Base-by-base conservation (phyloP, 768 basidiomycete genomes). In the Clavulina sp. region DNA sequence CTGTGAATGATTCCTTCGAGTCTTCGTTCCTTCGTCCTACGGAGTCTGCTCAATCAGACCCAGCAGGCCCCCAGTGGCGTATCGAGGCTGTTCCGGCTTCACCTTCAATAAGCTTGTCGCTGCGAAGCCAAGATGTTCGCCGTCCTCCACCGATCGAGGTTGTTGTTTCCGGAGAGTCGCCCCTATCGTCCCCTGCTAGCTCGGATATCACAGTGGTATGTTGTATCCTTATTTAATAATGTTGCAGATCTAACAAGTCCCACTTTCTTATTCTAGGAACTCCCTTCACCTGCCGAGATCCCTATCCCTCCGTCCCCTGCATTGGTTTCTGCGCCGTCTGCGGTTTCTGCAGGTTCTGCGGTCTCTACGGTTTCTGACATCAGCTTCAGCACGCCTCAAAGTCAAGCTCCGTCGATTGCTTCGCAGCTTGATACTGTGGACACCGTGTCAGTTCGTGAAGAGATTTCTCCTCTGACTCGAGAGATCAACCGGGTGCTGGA, bases 1-100 rank as follows among this genome's bases (percentile, higher is more conserved):
- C 70, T 3, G 61, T 58, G 5, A 84, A 86, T 56, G 65, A 59
- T 0, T 84, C 82, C 0, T 80, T 77, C 52, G 84, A 86, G 52
- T 83, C 83, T 0, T 84, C 84, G 0, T 70, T 81, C 61, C 66
- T 85, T 60, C 68, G 80, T 28, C 81, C 84, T 5, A 52, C 49
- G 32, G 40, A 57, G 16, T 38, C 61, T 13, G 59, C 63, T 7
- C 51, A 56, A 19, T 54, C 60, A 26, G 56, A 56, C 19, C 58
- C 59, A 28, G 13, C 16, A 13, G 38, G 63, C 63, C 7, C 57
- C 61, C 16, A 73, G 3, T 52, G 65, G 59, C 68, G 41, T 68
- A 72, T 19, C 32, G 57, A 65, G 3, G 62, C 70, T 1, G 72
- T 71, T 4, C 73, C 74, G 2, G 40, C 57, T 63, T 47, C 49